A percentile compares a stretch with the other conserved stretches of the same genome.
Evolutionary conservation across 2,329 filamentous ascomycete genomes (phyloP).

Genomic region (Rutstroemia sp.): DNA sequence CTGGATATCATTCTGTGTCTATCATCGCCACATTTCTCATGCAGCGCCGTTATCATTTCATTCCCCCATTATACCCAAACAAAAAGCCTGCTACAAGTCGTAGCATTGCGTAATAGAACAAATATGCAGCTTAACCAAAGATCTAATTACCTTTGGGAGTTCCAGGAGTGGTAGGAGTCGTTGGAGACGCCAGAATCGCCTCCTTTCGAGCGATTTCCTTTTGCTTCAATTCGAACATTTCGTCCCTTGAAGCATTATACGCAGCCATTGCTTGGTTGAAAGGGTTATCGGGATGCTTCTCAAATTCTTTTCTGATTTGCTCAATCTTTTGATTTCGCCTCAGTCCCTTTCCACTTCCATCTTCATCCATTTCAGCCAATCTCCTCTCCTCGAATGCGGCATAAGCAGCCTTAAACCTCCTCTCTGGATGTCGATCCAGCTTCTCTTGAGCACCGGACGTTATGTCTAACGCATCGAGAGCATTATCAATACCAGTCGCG

Average conservation of each 20-base stretch:
- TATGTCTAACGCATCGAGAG: conserved; percentile 76
- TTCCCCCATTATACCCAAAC: background rate
- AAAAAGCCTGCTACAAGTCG: background rate
- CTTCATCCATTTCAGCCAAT: conserved; percentile 76
- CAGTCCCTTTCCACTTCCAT: conserved; percentile 65
- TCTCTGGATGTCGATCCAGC: conserved; percentile 83
- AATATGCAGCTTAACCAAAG: background rate
- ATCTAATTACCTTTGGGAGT: conserved; percentile 17
- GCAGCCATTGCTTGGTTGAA: conserved; percentile 76
- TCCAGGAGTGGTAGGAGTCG: background rate
- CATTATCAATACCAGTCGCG: conserved; percentile 87
- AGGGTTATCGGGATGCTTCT: conserved; percentile 89
- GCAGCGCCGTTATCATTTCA: background rate
- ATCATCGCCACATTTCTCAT: background rate
- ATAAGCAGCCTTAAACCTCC: conserved; percentile 80
- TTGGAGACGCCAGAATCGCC: conserved; percentile 45
- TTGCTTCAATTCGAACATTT: conserved; percentile 58
- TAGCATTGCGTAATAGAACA: background rate
- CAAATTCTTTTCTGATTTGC: conserved; percentile 83
- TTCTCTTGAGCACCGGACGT: conserved; percentile 52
- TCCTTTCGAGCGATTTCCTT: conserved; percentile 70
- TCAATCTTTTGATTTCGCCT: conserved; percentile 79
- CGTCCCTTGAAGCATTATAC: conserved; percentile 74
- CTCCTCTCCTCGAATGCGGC: conserved; percentile 74
- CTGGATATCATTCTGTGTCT: conserved; percentile 9